Evolutionary conservation across 2,329 filamentous ascomycete species (phyloP).

Genomic region (Microdochium bolleyi): DNA sequence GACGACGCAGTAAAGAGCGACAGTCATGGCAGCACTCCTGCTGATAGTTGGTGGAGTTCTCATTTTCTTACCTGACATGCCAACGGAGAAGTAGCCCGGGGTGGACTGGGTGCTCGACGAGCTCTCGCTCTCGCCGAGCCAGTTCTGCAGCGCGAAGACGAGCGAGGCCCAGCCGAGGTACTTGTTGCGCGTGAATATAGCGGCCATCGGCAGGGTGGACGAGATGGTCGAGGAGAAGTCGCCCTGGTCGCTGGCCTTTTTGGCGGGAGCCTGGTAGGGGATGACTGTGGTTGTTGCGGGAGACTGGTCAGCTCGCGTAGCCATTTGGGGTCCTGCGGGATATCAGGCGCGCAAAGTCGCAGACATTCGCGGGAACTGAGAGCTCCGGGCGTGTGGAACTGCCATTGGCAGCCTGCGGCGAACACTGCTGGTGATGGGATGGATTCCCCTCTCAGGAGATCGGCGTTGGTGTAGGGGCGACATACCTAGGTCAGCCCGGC

Average conservation of each 20-base stretch:
- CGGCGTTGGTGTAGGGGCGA: constrained; percentile 5
- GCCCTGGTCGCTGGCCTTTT: constrained; percentile 49
- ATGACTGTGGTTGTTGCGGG: constrained; percentile 67
- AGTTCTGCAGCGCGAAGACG: constrained; percentile 66
- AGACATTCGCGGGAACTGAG: neutral
- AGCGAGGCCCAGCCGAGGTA: constrained; percentile 67
- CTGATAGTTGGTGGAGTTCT: no score
- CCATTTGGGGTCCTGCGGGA: neutral
- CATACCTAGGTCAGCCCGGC: constrained; percentile 64
- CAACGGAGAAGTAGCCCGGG: constrained; percentile 63
- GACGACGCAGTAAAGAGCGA: neutral
- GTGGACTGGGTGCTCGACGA: constrained; percentile 56
- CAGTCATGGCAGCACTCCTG: no score
- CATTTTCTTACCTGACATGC: constrained; percentile 62
- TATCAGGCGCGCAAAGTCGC: neutral
- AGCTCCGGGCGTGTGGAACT: neutral
- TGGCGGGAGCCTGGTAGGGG: constrained; percentile 72
- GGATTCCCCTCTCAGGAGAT: constrained; percentile 1
- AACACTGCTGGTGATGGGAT: neutral
- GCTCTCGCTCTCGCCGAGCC: constrained; percentile 68
- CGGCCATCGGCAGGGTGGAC: constrained; percentile 89
- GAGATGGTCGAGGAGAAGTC: constrained; percentile 66
- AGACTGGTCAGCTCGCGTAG: constrained; percentile 1
- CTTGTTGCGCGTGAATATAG: constrained; percentile 89
- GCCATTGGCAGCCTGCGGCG: neutral